Evolutionary conservation across 768 basidiomycete species (phyloP), one percentile per base, ranked within the genome.

Genomic region (Chalciporus sphaerocephalus): DNA sequence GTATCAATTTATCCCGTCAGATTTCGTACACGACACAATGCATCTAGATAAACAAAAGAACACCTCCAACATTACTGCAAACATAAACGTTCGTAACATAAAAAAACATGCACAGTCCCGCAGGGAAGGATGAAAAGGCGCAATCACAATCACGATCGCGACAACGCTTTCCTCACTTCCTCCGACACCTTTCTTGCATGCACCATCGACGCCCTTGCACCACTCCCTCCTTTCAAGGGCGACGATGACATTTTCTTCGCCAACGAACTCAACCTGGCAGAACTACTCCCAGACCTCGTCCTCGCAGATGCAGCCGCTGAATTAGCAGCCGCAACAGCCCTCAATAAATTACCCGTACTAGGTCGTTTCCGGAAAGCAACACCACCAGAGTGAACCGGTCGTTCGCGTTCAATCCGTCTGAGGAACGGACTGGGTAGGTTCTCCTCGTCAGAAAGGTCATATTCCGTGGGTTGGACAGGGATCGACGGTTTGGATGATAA

Each of bases 361-460:
- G 69, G 66, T 38, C 79, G 62, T 54, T 75, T 78, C 12, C 55
- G 56, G 17, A 59, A 28, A 16, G 43, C 44, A 18, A 44, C 58
- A 30, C 38, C 38, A 16, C 35, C 16, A 5, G 47, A 50, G 37
- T 23, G 42, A 20, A 23, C 43, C n/a, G 37, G 20, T 39, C 56
- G 56, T 30, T 71, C 72, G 20, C 70, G 64, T 23, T 81, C 80
- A 5, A 49, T 64, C 40, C 78, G 72, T 58, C 84, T 85, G 34
- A 92, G 60, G 66, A 92, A 92, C 5, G 89, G 90, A 58, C 86
- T 88, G 0, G 89, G 90, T 0, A 92, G 73, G 61, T 90, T 91
- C 62, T 89, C 88, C 59, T 89, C 89, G 58, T 92, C 87, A 1
- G 72, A 71, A 9, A 85, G 55, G 60, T 90, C 82, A 55, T 89